These are phyloP conservation scores for Fusarium sp. DNA, from an alignment of 2,329 filamentous ascomycete species.

Conservation along the genomic window DNA sequence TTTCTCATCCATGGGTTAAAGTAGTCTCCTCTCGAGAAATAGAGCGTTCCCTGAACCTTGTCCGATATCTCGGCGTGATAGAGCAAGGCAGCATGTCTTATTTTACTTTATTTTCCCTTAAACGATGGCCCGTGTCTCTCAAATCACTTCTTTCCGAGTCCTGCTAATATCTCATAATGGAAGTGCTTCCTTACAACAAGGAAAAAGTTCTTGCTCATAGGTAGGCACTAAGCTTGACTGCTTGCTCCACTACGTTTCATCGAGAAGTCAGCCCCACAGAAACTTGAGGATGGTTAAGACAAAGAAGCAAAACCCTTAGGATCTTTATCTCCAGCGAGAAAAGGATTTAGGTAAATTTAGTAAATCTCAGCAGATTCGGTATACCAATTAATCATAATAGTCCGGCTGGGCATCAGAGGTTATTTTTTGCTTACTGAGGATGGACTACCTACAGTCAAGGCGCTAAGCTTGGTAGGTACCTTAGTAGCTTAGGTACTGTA, in stretches of 20 bases:
- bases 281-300: background rate
- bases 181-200: background rate
- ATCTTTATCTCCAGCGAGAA: background rate
- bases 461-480: background rate
- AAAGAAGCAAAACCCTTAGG: background rate
- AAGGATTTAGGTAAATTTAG: background rate
- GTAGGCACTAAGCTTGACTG: background rate
- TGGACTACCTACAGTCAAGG: background rate
- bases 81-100: too few species aligned
- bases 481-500: too few species aligned
- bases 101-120: too few species aligned
- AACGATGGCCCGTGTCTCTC: background rate
- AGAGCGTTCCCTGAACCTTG: too few species aligned
- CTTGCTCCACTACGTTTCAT: background rate
- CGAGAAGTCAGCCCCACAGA: constrained; percentile 2
- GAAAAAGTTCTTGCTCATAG: background rate
- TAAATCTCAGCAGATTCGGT: too few species aligned
- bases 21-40: background rate
- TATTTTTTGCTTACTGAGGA: background rate
- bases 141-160: background rate
- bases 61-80: background rate
- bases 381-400: background rate
- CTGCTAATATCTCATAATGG: background rate
- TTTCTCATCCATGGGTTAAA: background rate
- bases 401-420: background rate